Evolutionary conservation across 805 yeast species (phyloP).

Genomic region (Ogataea degrootiae): DNA sequence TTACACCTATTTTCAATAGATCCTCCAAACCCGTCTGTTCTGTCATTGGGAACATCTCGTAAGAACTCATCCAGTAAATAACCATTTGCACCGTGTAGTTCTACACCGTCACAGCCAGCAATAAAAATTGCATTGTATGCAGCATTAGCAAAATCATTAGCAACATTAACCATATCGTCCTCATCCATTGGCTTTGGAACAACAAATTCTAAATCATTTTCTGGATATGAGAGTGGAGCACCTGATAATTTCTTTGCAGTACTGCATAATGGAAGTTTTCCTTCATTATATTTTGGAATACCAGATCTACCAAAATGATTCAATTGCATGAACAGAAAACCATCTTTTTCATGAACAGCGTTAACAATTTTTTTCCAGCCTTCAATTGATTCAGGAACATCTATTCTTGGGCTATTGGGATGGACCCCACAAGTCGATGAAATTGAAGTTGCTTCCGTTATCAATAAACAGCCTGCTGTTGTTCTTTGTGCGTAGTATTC

Average conservation of each 20-base stretch:
- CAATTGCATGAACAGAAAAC: conserved; percentile 37
- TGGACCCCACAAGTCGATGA: conserved; percentile 22
- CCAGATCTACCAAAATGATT: conserved; percentile 44
- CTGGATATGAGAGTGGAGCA: conserved; percentile 3
- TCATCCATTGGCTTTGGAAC: conserved; percentile 14
- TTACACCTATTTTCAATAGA: conserved; percentile 36
- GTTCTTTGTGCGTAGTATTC: conserved; percentile 32
- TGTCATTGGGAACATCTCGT: conserved; percentile 29
- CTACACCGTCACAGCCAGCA: conserved; percentile 38
- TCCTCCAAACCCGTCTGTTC: conserved; percentile 55
- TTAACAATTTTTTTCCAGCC: conserved; percentile 39
- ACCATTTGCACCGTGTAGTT: conserved; percentile 39
- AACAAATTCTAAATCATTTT: conserved; percentile 15
- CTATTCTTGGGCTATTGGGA: conserved; percentile 16
- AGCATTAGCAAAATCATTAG: conserved; percentile 22
- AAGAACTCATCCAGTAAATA: conserved; percentile 36
- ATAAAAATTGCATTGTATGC: conserved; percentile 27
- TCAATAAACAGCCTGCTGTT: conserved; percentile 29
- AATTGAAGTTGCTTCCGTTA: conserved; percentile 32
- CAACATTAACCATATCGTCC: conserved; percentile 37
- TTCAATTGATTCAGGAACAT: conserved; percentile 23
- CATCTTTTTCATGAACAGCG: conserved; percentile 39
- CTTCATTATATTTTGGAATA: conserved; percentile 10
- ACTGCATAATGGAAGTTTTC: conserved; percentile 9
- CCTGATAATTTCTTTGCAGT: conserved; percentile 8